Conservation (phyloP, 306 rosid genomes). For the Cucumis sativus region DNA sequence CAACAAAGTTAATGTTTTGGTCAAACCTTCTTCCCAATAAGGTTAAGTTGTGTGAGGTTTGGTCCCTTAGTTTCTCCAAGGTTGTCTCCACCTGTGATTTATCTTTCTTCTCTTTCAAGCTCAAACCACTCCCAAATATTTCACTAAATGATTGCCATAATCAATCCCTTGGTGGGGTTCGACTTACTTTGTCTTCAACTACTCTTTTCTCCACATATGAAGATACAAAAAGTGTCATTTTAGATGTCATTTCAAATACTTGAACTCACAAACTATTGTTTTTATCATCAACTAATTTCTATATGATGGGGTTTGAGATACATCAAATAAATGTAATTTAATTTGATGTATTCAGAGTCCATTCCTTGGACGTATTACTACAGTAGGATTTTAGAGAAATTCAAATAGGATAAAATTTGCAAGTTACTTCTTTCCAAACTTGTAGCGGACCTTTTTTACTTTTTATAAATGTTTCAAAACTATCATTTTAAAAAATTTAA, state of each 20-base stretch:
- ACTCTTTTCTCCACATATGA: neutral
- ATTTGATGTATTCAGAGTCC: neutral
- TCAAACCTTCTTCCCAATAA: slow-evolving; percentile 5
- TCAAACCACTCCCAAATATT: neutral
- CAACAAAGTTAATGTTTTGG: slow-evolving; percentile 4
- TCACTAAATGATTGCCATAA: neutral
- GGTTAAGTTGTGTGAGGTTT: slow-evolving; percentile 5
- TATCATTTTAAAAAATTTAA: too few relatives aligned
- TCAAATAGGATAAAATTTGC: too few relatives aligned
- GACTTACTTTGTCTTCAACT: slow-evolving; percentile 12
- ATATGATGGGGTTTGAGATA: neutral
- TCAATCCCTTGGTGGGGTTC: slow-evolving; percentile 3
- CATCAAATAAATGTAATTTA: neutral
- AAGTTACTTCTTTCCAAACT: neutral
- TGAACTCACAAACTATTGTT: neutral
- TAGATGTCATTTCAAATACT: neutral
- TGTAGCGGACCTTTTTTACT: neutral
- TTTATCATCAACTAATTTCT: neutral
- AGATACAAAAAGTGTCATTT: neutral
- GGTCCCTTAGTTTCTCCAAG: slow-evolving; percentile 25
- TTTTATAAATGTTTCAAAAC: neutral
- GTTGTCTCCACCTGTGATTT: slow-evolving; percentile 43
- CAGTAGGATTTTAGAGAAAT: neutral
- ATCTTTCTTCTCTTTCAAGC: slow-evolving; percentile 10
- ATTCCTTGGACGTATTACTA: neutral